Conservation (phyloP, 352 stramenopile genomes). For the Phytopythium vexans region DNA sequence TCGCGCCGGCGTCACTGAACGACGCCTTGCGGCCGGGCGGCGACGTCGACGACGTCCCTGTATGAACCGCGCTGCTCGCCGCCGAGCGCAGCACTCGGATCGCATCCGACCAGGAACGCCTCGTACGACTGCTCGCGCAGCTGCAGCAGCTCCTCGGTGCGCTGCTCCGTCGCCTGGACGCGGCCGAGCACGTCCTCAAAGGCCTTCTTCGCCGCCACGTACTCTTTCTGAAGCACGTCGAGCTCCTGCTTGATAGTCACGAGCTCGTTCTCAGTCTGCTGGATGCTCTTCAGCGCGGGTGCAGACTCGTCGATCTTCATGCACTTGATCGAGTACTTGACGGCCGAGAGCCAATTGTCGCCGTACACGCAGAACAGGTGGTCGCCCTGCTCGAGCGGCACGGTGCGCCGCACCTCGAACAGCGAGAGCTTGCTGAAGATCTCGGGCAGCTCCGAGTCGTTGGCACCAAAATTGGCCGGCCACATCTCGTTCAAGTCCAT, state of each 20-base stretch:
- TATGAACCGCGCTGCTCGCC: constrained; percentile 21
- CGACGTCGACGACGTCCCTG: constrained; percentile 19
- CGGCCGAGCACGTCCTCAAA: constrained; percentile 72
- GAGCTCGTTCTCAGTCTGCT: constrained; percentile 72
- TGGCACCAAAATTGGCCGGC: constrained; percentile 45
- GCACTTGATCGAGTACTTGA: constrained; percentile 88
- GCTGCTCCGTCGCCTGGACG: constrained; percentile 66
- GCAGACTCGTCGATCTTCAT: constrained; percentile 71
- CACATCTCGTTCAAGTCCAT: constrained; percentile 86
- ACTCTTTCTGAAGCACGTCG: constrained; percentile 77
- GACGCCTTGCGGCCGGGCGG: constrained; percentile 30
- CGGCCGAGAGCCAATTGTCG: constrained; percentile 86
- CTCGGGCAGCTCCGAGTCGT: constrained; percentile 72
- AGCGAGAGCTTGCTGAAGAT: constrained; percentile 83
- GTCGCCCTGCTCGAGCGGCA: constrained; percentile 72
- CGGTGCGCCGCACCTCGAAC: constrained; percentile 80
- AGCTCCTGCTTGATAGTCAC: constrained; percentile 76
- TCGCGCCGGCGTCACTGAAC: constrained; percentile 29
- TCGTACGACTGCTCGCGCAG: constrained; percentile 76
- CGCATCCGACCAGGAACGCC: constrained; percentile 61
- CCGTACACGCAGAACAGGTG: constrained; percentile 87
- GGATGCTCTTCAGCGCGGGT: constrained; percentile 54
- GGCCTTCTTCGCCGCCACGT: constrained; percentile 67
- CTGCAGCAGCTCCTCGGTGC: constrained; percentile 71
- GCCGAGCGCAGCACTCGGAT: constrained; percentile 20